These are phyloP conservation scores for Acanthamoeba culbertsoni DNA, from an alignment of 208 protist genomes.

Conservation along the genomic window DNA sequence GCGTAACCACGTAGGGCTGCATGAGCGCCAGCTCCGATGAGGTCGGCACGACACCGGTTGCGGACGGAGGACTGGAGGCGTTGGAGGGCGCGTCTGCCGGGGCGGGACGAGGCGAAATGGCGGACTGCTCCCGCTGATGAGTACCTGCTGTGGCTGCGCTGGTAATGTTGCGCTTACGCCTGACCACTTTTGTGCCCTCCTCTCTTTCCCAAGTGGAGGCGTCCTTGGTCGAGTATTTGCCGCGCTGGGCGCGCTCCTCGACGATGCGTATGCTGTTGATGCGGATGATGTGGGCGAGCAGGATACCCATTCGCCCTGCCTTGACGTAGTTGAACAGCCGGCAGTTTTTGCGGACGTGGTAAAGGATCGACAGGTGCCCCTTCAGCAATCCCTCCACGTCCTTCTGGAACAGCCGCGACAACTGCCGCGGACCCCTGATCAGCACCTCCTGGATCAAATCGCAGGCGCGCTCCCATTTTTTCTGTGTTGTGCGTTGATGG, in stretches of 20 bases:
- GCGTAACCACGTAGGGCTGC: not conserved
- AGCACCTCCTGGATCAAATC: conserved; percentile 29
- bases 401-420: not conserved
- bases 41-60: no score
- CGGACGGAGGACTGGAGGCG: not conserved
- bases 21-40: no score
- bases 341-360: conserved; percentile 28
- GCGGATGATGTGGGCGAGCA: not conserved
- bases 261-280: conserved; percentile 37
- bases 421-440: not conserved
- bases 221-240: not conserved
- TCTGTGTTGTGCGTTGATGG: not conserved
- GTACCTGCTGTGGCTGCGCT: no score
- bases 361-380: not conserved
- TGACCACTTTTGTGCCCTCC: no score
- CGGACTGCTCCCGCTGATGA: not conserved
- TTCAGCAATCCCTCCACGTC: not conserved
- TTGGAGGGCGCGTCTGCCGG: not conserved
- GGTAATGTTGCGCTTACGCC: no score
- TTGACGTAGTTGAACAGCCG: conserved; percentile 42
- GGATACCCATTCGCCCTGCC: not conserved
- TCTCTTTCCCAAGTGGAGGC: no score
- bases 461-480: conserved; percentile 28
- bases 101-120: not conserved
- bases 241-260: not conserved